phyloP scores from a whole-genome alignment of 192 early-diverging fungal genomes.

The Coemansia sp. region DNA sequence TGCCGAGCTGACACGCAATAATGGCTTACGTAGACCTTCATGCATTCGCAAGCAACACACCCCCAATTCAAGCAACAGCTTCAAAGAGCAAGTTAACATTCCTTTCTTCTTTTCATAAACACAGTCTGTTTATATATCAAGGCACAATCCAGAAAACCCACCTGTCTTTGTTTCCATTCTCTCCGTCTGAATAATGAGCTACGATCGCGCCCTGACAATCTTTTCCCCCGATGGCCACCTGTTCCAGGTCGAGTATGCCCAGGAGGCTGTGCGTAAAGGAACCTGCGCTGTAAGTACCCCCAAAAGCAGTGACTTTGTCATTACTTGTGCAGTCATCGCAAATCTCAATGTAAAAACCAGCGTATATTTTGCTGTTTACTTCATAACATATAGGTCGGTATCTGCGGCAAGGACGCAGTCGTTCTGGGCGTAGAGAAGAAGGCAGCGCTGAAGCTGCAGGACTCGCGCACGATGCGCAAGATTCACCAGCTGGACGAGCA shows the following conservation, averaged over 20 bases:
- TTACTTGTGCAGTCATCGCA: background rate
- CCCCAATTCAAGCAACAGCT: background rate
- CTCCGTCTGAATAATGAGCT: constrained; percentile 39
- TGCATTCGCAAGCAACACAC: background rate
- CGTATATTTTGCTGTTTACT: background rate
- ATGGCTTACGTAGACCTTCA: background rate
- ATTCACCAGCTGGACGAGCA: constrained; percentile 97
- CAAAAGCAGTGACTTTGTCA: background rate
- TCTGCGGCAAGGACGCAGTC: constrained; percentile 86
- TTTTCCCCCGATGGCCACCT: constrained; percentile 99
- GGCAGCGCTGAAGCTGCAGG: constrained; percentile 92
- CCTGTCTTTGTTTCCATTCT: background rate
- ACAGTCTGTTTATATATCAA: background rate
- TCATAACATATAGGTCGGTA: constrained; percentile 75
- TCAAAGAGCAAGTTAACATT: background rate
- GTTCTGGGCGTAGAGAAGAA: constrained; percentile 98
- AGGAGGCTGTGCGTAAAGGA: constrained; percentile 96
- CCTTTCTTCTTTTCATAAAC: background rate
- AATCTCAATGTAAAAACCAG: background rate
- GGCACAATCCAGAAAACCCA: background rate
- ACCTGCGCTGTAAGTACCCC: constrained; percentile 85
- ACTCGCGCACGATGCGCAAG: constrained; percentile 95
- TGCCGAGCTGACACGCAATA: background rate
- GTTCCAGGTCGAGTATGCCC: constrained; percentile 99
- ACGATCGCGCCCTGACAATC: constrained; percentile 89